Percentiles rank a stretch among this genome's conserved stretches.
Conservation (phyloP, 305 asterid species). For the Fraxinus sp. region DNA sequence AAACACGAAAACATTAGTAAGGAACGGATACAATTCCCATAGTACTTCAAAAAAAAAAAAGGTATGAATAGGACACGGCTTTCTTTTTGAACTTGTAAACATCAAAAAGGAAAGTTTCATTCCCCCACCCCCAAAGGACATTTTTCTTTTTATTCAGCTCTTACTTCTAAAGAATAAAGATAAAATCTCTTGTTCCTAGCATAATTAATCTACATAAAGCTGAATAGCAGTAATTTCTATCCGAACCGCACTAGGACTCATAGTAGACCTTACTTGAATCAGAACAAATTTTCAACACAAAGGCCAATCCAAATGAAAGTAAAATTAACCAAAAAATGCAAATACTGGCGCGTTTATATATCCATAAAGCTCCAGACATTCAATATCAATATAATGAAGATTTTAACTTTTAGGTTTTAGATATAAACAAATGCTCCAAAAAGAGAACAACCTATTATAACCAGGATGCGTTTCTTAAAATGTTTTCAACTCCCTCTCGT, state of each 20-base stretch:
- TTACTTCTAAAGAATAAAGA: neutral
- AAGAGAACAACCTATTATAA: neutral
- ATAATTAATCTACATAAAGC: neutral
- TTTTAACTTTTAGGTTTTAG: neutral
- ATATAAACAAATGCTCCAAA: neutral
- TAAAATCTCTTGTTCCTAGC: neutral
- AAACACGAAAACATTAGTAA: neutral
- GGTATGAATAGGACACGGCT: neutral
- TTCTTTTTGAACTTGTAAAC: neutral
- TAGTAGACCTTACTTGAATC: neutral
- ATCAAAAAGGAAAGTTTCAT: neutral
- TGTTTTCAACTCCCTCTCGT: neutral
- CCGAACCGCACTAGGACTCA: neutral
- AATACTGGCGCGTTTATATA: neutral
- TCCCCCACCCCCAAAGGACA: neutral
- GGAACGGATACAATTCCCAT: neutral
- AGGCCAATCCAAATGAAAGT: neutral
- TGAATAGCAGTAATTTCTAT: neutral
- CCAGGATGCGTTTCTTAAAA: neutral
- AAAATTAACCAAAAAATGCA: neutral
- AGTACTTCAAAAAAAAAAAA: neutral
- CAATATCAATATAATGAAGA: neutral
- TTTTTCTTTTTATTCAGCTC: neutral
- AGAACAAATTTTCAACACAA: neutral
- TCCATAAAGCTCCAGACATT: neutral